phyloP scores from a whole-genome alignment of 208 protist genomes.

The Naegleria lovaniensis region DNA sequence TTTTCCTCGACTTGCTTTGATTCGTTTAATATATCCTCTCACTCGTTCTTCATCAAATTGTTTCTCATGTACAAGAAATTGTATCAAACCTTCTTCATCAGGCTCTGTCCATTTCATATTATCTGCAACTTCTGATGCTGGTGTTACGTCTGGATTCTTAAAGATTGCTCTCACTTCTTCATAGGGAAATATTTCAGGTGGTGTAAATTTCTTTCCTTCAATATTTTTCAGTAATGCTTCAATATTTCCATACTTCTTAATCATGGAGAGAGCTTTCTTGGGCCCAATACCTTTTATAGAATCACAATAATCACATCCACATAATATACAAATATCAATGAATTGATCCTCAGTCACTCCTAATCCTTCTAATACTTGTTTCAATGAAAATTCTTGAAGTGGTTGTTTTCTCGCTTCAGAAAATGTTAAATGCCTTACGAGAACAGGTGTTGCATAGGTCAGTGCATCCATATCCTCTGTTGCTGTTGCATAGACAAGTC shows the following conservation, averaged over 20 bases:
- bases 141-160: conserved; percentile 73
- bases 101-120: conserved; percentile 86
- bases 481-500: conserved; percentile 90
- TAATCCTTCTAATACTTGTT: conserved; percentile 62
- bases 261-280: conserved; percentile 84
- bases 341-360: conserved; percentile 88
- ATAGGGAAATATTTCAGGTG: conserved; percentile 77
- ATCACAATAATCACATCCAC: conserved; percentile 97
- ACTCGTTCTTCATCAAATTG: conserved; percentile 86
- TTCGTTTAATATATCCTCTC: conserved; percentile 63
- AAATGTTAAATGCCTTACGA: conserved; percentile 89
- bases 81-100: conserved; percentile 89
- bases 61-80: conserved; percentile 96
- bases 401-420: conserved; percentile 87
- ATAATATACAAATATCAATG: conserved; percentile 97
- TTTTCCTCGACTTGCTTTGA: conserved; percentile 49
- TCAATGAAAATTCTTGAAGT: conserved; percentile 85
- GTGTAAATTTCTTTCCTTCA: conserved; percentile 60
- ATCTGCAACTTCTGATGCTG: conserved; percentile 48
- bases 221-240: conserved; percentile 87
- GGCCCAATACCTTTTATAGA: conserved; percentile 97
- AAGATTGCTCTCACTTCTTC: conserved; percentile 76
- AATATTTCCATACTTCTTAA: conserved; percentile 86
- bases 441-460: conserved; percentile 88
- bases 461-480: conserved; percentile 99